Base-by-base conservation (phyloP, 768 basidiomycete genomes). In the Mycena galericulata region DNA sequence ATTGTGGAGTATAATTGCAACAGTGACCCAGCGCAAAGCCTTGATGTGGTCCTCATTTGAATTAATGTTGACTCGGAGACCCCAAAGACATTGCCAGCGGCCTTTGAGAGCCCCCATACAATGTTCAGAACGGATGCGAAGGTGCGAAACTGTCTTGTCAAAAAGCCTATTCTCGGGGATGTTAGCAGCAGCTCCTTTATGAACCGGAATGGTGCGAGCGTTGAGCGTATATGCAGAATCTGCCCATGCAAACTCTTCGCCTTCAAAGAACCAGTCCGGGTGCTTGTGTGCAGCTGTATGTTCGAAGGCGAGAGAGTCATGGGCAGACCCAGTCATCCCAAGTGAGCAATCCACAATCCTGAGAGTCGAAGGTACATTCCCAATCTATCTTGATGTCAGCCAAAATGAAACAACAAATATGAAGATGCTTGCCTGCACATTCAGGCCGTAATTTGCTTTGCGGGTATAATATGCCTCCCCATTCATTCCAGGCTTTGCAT, bases 61-160 rank as follows among this genome's bases (percentile, higher is more conserved):
- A 26, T 74, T 72, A 57, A 82, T 81, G 8, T 57, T 68, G 12
- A 79, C 67, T 4, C 74, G 73, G 14, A 82, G 74, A 56, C 71
- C 79, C 5, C 71, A 71, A 4, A 81, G 68, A 41, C 72, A 79
- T 64, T 80, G 78, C 45, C 75, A 82, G 18, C 79, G 67, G 4
- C 76, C 75, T 63, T 82, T 81, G 4, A 82, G 50, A 4, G 75
- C 75, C n/a, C 80, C 81, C 73, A 82, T 81, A 53, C 76, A 79
- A 59, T 82, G 80, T 63, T 82, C 79, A 11, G 80, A 82, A 7
- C 74, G 73, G 4, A 82, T 75, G 27, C 76, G 72, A 22, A 81
- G 45, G 45, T 69, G 72, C 11, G 80, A 69, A 46, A 79, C 67
- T 22, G 57, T 40, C 18, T 69, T 67, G 57, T 81, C 77, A 67